phyloP scores from a whole-genome alignment of 1,139 yeast species.

The Yamadazyma epiphylla region DNA sequence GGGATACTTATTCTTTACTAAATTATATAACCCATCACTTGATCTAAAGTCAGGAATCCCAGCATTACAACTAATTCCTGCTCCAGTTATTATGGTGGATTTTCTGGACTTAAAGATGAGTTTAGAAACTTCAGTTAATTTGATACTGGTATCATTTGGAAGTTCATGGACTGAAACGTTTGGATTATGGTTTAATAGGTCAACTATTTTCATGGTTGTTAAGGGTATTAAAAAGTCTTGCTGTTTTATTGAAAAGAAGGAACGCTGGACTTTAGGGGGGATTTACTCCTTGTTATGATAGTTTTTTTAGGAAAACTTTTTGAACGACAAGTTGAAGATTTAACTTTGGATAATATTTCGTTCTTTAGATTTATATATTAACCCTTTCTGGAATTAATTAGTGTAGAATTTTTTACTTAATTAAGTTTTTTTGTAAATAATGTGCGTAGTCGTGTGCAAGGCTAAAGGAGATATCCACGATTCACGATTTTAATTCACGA shows the following conservation, averaged over 20 bases:
- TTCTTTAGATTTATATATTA: no score
- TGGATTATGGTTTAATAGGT: conserved; percentile 17
- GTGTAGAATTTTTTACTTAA: not conserved
- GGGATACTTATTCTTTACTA: conserved; percentile 64
- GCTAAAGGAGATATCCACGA: no score
- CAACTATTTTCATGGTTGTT: conserved; percentile 36
- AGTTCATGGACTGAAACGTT: conserved; percentile 13
- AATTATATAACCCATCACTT: conserved; percentile 73
- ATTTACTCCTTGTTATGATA: no score
- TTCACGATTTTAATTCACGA: no score
- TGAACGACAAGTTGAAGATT: no score
- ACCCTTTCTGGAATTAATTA: not conserved
- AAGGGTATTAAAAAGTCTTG: not conserved
- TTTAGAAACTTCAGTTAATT: conserved; percentile 37
- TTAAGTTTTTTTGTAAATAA: not conserved
- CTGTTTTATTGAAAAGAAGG: not conserved
- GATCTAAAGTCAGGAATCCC: conserved; percentile 96
- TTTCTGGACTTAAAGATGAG: conserved; percentile 45
- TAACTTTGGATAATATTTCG: no score
- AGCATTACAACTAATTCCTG: conserved; percentile 94
- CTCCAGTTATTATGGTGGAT: conserved; percentile 75
- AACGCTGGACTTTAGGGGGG: no score
- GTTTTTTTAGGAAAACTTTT: no score
- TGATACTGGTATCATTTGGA: conserved; percentile 27
- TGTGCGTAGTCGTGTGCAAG: no score